Evolutionary conservation across 148 eudicot species (phyloP), one percentile per base, ranked within the genome.

Genomic region (Chenopodium berlandieri): DNA sequence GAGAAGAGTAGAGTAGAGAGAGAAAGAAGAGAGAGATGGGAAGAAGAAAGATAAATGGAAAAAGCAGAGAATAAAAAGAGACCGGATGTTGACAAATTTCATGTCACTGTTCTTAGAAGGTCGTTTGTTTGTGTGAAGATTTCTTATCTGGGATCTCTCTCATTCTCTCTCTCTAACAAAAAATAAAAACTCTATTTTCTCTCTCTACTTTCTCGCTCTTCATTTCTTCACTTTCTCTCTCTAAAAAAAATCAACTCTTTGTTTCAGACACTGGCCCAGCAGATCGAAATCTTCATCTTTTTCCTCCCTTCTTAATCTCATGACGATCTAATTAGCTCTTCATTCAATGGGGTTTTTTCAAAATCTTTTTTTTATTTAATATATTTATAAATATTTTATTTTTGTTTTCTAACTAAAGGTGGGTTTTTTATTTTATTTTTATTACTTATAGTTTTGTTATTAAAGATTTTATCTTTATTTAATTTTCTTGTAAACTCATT

Each of bases 91-190:
- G 97, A 94, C 98, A 94, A 94, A 88, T 89, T 89, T 88, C 88
- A 88, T 91, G 98, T 92, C 98, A 92, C 92, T 93, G 98, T 93
- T 92, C 84, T 89, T 85, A 83, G 91, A 92, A 89, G 92, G 90
- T 93, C 95, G 92, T 93, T 90, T 93, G 94, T 91, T 94, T 89
- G 88, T 92, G 97, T 85, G 84, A 88, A 88, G 91, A 90, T 91
- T 92, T 94, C 97, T 92, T 90, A 93, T 93, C 97, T 93, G 92
- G 95, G 97, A 95, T 95, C 95, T 90, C 98, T 87, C 91, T 73
- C 83, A 77, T 79, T 85, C 89, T 82, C 84, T 84, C 86, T 86
- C 86, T 80, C 19, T 27, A 60, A 50, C 72, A 62, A 16, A 63
- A 75, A 74, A 62, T 25, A 83, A 75, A 60, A 72, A 48, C 64